Conservation (phyloP, 2,329 filamentous ascomycete genomes). For the Clonostachys rhizophaga region DNA sequence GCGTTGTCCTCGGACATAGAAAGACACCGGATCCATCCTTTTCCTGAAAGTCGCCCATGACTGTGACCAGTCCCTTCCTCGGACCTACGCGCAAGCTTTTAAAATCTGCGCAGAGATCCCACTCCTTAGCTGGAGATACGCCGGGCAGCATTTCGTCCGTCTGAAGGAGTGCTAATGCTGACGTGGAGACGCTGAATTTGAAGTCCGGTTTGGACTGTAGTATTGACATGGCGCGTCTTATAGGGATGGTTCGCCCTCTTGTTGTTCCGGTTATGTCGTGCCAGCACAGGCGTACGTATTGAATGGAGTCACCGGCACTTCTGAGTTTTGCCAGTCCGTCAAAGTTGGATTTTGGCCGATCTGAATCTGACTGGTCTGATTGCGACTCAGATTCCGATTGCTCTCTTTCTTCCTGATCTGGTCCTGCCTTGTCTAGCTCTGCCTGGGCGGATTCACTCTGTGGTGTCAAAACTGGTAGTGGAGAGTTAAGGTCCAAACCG, state of each 20-base stretch:
- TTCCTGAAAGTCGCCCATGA: constrained; percentile 62
- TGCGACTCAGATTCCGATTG: too few species aligned
- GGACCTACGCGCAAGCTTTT: constrained; percentile 55
- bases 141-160: background rate
- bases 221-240: background rate
- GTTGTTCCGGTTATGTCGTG: background rate
- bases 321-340: too few species aligned
- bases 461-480: background rate
- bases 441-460: background rate
- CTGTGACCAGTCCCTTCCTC: constrained; percentile 56
- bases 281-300: background rate
- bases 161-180: background rate
- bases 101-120: constrained; percentile 63
- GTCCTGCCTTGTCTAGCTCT: background rate
- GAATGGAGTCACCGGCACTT: background rate
- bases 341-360: too few species aligned
- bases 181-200: background rate
- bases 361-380: too few species aligned
- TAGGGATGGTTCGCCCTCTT: background rate
- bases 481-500: background rate
- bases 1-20: constrained; percentile 61
- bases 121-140: constrained; percentile 51
- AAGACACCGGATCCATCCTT: constrained; percentile 41
- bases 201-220: background rate
- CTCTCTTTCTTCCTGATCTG: background rate